Base-by-base conservation (phyloP, 2,329 filamentous ascomycete genomes). In the Chaetomium strumarium region DNA sequence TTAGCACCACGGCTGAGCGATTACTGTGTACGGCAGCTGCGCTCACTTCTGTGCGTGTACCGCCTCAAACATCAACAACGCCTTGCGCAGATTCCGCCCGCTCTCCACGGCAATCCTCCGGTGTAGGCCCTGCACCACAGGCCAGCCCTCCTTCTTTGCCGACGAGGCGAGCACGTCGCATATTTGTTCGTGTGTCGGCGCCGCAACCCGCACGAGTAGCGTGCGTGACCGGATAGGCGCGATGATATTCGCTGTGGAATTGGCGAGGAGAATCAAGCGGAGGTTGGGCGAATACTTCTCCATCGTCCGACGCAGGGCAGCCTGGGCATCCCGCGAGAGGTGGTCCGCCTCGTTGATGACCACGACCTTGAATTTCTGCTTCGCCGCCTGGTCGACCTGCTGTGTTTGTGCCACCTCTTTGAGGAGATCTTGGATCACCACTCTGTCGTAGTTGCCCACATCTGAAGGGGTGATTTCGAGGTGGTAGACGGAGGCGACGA, bases 331-430 rank as follows among this genome's bases (percentile, higher is more conserved):
- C 58, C 93, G 78, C 3, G 86, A 93, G 59, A 99, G 78, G 66
- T 96, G 88, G 67, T 99, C 95, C 8, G 93, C 93, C 75, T 99
- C 93, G 64, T 99, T 99, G 77, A 99, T 97, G 34, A 99, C 92
- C 1, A 99, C 93, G 1, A 99, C 91, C 73, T 99, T 99, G 80
- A 99, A 99, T 41, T 85, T 81, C 68, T 99, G 93, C 67, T 84
- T 88, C 14, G 95, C 95, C 12, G 83, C 79, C 61, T 93, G 78
- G 68, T 99, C 93, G n/a, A 99, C 93, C 72, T 99, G 95, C 69
- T 99, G 93, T 49, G 93, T 99, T 71, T 99, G 95, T 30, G 95
- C 93, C 5, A 99, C 92, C 71, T 99, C 93, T 70, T 99, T 99
- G 45, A 99, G 75, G 45, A 99, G 75, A 65, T 97, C 93, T 67